These are phyloP conservation scores for Discostella stelligeroides DNA, from an alignment of 108 stramenopile species.

Conservation along the genomic window DNA sequence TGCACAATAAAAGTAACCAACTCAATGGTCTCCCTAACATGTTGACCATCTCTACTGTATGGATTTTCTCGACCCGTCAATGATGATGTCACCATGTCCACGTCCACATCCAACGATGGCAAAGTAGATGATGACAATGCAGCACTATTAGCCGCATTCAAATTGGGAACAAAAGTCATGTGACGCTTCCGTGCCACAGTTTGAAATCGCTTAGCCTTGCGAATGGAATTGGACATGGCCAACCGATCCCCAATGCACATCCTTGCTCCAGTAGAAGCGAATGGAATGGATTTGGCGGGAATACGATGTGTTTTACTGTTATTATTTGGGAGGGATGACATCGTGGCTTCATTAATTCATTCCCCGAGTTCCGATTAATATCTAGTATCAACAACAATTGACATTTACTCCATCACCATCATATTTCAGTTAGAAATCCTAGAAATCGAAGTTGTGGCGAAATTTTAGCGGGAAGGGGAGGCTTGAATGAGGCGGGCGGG, in stretches of 20 bases:
- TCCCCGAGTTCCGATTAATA: no score
- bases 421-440: no score
- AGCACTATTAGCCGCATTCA: no score
- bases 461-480: no score
- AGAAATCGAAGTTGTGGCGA: no score
- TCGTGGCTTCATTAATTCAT: no score
- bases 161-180: slow-evolving; percentile 14
- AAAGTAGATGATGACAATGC: no score
- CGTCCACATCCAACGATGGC: not conserved
- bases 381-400: no score
- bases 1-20: not conserved
- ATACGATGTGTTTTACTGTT: slow-evolving; percentile 12
- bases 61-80: not conserved
- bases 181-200: slow-evolving; percentile 23
- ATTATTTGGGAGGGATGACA: slow-evolving; percentile 9
- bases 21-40: slow-evolving; percentile 4
- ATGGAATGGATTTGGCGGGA: slow-evolving; percentile 24
- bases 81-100: not conserved
- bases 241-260: slow-evolving; percentile 1
- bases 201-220: slow-evolving; percentile 33
- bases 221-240: slow-evolving; percentile 17
- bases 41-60: not conserved
- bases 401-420: no score
- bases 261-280: slow-evolving; percentile 1
- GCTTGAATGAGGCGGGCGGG: no score